Evolutionary conservation across 2,329 filamentous ascomycete species (phyloP), one percentile per base, ranked within the genome.

Genomic region (Neopestalotiopsis sp.): DNA sequence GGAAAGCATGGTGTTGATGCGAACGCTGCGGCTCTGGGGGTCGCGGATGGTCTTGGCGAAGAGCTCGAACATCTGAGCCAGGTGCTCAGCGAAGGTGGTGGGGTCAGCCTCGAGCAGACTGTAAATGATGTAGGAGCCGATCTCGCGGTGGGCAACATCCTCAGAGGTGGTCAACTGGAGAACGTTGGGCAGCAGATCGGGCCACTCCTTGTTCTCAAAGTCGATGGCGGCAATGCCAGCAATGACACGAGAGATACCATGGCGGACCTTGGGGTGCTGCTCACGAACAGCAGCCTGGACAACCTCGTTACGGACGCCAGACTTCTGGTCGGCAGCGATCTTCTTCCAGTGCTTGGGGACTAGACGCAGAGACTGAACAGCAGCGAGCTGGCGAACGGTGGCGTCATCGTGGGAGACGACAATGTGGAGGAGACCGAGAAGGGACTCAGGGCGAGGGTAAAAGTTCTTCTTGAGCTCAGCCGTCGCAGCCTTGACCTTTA

Each of bases 1-100:
- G 70, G 94, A 94, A 77, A 97, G 89, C 82, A 98, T 91, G 40
- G 96, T 97, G 86, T 98, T 98, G 84, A 97, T 91, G 76, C 95
- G 92, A 68, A 99, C 96, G 79, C 98, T 94, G 71, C 92, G 89
- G 80, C 94, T 98, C 82, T 97, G 91, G 1, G 93, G 91, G 78
- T 98, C 96, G 76, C 92, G 91, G 76, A 99, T 96, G 62, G 95
- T 97, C 80, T 91, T 91, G 81, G 87, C 86, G 84, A 98, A 97
- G 32, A 98, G 87, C 76, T 88, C 87, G 76, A 98, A 94, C 70
- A 98, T 89, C 78, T 93, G 90, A 69, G 87, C 82, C 75, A 94
- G 89, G 81, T 96, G 93, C 76, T 95, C 92, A 75, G 90, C 89
- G 81, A 98, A 97, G 74, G 91, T 88, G 73, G 94, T 91, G 24